Evolutionary conservation across 108 stramenopile genomes (phyloP), one percentile per base, ranked within the genome.

Genomic region (Pseudonitzschia multiseries): DNA sequence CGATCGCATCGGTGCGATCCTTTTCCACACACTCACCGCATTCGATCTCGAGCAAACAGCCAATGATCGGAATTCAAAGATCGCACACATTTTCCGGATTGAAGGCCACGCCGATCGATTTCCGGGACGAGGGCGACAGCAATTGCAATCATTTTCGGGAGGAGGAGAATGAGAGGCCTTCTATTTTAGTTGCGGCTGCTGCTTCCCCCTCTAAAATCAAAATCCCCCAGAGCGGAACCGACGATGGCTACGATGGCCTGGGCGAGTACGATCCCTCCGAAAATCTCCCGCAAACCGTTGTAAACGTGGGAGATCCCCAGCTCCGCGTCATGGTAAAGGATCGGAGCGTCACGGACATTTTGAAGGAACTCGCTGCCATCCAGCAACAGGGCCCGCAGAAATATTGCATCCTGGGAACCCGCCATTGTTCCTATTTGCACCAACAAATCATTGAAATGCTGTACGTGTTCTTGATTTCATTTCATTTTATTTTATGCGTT

Each of bases 381-480:
- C 95, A 96, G 74, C 83, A 94, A 51, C 85, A 92, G 74, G 95
- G 93, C 14, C 92, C 93, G 8, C 89, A 93, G 79, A 96, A 93
- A 63, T 93, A 93, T 76, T 97, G 94, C 77, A 94, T 97, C 54
- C 70, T 97, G 68, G 97, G 97, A 42, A 97, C 97, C 13, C 84
- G 97, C 40, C 97, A 97, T 70, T 97, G 97, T 71, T 91, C 90
- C 43, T 96, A 91, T 76, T 75, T 96, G 61, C 97, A 97, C 79
- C 95, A 97, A 77, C 94, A 95, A 83, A 96, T 97, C 54, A 93
- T 97, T 64, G 95, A 96, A 83, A 79, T 97, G 54, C 81, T 97
- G 82, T 91, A 72, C 84, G 91, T 89, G 52, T 24, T 69, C 15
- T 29, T 29, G 28, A 28, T 4, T 14, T 48, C 14, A 26, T 31